Base-by-base conservation (phyloP, 2,329 filamentous ascomycete genomes). In the Sphaerostilbella broomeana region DNA sequence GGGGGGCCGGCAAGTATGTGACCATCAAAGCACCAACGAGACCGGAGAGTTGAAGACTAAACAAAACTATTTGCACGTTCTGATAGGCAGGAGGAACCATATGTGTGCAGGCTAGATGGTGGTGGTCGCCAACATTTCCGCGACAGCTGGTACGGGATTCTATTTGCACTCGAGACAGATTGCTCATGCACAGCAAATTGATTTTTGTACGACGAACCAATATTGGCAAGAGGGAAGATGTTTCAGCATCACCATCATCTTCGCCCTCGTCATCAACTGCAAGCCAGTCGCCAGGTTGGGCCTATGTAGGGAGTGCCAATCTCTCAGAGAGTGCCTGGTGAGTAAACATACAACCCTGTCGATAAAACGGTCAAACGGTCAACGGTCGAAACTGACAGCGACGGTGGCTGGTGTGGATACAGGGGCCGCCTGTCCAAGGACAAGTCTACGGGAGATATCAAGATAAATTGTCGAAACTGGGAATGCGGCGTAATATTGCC, bases 241-340 rank as follows among this genome's bases (percentile, higher is more conserved):
- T n/a, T n/a, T n/a, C n/a, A n/a, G n/a, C n/a, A n/a, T n/a, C n/a
- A n/a, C n/a, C n/a, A n/a, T n/a, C n/a, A n/a, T n/a, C n/a, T n/a
- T n/a, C n/a, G n/a, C n/a, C n/a, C n/a, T n/a, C n/a, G n/a, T n/a
- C n/a, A n/a, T n/a, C n/a, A n/a, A n/a, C 38, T 24, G 10, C 27
- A 22, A 27, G 36, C 17, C 28, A 34, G 24, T 51, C 54, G 36
- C 40, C 46, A 42, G 79, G 79, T 4, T 97, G 86, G 82, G 82
- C 75, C 2, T 97, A 97, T 55, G 65, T 95, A 25, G 92, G 92
- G 12, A 94, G 86, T 51, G 86, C 87, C 6, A 98, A 98, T 62
- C 64, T 95, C 19, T 94, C 88, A 0, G 88, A 95, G 61, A 89
- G 85, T 57, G 92, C 92, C 20, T 98, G 92, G 84, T 87, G 64